Evolutionary conservation across 2,329 filamentous ascomycete species (phyloP).

Genomic region (Aspergillus novofumigatus): DNA sequence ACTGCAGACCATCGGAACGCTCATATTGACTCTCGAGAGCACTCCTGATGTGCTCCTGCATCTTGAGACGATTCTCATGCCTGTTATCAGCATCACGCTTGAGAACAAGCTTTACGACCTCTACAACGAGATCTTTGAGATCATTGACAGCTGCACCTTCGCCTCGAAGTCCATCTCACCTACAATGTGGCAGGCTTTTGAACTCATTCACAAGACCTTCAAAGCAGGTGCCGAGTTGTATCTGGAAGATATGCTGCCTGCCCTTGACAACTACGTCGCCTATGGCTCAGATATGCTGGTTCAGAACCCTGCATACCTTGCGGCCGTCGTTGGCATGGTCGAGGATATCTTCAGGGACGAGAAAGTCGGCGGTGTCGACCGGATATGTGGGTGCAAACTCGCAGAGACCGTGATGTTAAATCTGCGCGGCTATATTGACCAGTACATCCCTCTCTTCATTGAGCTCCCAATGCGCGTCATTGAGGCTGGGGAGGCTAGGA

Average conservation of each 20-base stretch:
- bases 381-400: constrained; percentile 96
- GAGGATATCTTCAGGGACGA: constrained; percentile 89
- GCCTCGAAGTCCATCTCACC: constrained; percentile 91
- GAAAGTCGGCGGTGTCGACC: constrained; percentile 88
- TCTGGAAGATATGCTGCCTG: constrained; percentile 96
- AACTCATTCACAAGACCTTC: constrained; percentile 93
- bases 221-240: constrained; percentile 96
- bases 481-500: constrained; percentile 67
- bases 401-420: constrained; percentile 97
- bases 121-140: constrained; percentile 98
- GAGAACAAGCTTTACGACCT: constrained; percentile 98
- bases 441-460: constrained; percentile 84
- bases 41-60: constrained; percentile 92
- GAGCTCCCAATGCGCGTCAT: constrained; percentile 83
- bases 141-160: constrained; percentile 98
- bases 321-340: constrained; percentile 90
- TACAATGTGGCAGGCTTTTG: constrained; percentile 98
- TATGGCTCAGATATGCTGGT: constrained; percentile 78
- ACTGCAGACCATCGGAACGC: constrained; percentile 91
- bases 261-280: constrained; percentile 94
- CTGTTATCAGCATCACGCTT: constrained; percentile 89
- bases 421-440: constrained; percentile 80
- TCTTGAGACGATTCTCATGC: constrained; percentile 94
- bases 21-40: constrained; percentile 94
- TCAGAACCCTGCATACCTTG: constrained; percentile 79